phyloP scores from a whole-genome alignment of 495 filamentous ascomycete genomes.

The Tuber calosporum region DNA sequence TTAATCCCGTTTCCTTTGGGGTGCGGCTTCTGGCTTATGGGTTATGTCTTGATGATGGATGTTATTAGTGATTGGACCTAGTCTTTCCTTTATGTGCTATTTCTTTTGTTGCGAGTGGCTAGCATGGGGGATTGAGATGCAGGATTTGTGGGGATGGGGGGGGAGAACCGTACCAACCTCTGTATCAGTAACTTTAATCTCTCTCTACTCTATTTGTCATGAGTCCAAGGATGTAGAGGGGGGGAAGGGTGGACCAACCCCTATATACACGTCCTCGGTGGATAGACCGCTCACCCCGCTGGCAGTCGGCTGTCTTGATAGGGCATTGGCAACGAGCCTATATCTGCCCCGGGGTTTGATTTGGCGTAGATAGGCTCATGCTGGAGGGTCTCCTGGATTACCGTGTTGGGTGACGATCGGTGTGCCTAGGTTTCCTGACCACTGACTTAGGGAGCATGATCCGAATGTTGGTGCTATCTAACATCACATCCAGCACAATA shows the following conservation, averaged over 20 bases:
- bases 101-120: not conserved
- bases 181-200: constrained; percentile 1
- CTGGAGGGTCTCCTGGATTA: not conserved
- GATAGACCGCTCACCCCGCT: not conserved
- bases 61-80: not conserved
- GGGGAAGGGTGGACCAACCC: not conserved
- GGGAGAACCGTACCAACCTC: not conserved
- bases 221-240: not conserved
- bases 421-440: not conserved
- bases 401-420: not conserved
- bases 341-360: not conserved
- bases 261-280: not conserved
- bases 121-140: not conserved
- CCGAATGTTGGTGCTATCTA: not conserved
- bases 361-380: not conserved
- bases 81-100: not conserved
- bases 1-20: not conserved
- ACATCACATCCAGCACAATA: not conserved
- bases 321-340: not conserved
- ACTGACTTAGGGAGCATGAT: not conserved
- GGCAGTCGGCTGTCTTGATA: not conserved
- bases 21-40: not conserved
- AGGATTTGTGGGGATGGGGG: not conserved
- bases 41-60: not conserved
- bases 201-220: not conserved